Evolutionary conservation across 78 protist species (phyloP), one percentile per base, ranked within the genome.

Genomic region (Creolimax fragrantissima): DNA sequence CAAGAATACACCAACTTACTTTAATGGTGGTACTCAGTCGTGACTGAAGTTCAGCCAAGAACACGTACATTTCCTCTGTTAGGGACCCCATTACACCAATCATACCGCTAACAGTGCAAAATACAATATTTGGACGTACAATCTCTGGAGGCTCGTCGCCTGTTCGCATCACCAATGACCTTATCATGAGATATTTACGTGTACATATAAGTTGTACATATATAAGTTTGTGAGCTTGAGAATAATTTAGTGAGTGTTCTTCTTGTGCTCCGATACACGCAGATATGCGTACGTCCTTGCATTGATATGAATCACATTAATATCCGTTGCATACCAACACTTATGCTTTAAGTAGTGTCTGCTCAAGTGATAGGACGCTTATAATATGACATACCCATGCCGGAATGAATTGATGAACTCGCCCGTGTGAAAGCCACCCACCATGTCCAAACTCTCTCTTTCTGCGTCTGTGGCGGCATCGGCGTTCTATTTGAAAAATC

Each of bases 401-500:
- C 85, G n/a, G 93, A 96, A 92, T 0, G 17, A 44, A 88, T 96
- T 97, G 74, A 96, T 90, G 32, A 42, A 47, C 74, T 95, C 97
- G 17, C 98, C 98, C 35, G 95, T 36, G 86, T 97, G 98, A 93
- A 44, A 96, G 43, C 92, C 95, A 4, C 97, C 98, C 17, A 90
- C 93, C 2, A 84, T 43, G 39, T 93, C 95, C 24, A 97, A 93
- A 7, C 95, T 58, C 35, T 17, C 81, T 3, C 96, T n/a, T 7
- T 96, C 98, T 5, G 94, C 95, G 85, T 95, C 98, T 11, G 92
- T 90, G 2, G 97, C 11, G n/a, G 97, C 93, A 17, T 92, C 97
- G 3, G 81, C 39, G 47, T 93, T 95, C 89, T 91, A 90, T 89
- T 58, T 35, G 89, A 2, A 24, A 5, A 83, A 5, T 41, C 17